Percentiles rank a stretch among this genome's conserved stretches.
Conservation (phyloP, 2,329 filamentous ascomycete genomes). For the Colletotrichum sp. region DNA sequence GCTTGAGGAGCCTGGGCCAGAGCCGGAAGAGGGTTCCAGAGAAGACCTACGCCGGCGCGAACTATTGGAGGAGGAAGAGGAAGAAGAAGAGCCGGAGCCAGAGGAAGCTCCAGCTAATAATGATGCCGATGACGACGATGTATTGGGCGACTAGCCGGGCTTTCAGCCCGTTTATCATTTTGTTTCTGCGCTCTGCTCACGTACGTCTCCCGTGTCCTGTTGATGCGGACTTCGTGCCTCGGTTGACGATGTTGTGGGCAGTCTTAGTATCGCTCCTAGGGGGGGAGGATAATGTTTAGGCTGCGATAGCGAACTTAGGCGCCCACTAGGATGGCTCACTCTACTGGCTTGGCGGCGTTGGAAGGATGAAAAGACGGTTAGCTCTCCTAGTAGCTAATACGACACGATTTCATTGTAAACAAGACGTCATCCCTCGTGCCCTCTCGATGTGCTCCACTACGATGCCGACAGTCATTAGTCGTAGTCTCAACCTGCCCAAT, state of each 20-base stretch:
- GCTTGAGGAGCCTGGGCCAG: conserved; percentile 52
- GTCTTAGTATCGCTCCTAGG: not conserved
- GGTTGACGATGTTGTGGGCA: not conserved
- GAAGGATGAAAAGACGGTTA: conserved; percentile 7
- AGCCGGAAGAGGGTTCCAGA: conserved; percentile 62
- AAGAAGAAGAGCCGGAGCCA: conserved; percentile 43
- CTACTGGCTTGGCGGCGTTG: conserved; percentile 7
- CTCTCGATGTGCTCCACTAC: not conserved
- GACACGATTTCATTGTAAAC: not conserved
- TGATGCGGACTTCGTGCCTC: not conserved
- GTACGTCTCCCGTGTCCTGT: not conserved
- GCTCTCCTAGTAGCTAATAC: conserved; percentile 6
- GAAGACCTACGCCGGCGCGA: conserved; percentile 63
- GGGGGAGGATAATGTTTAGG: not conserved
- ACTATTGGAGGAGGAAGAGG: conserved; percentile 59
- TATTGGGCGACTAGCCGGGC: conserved; percentile 45
- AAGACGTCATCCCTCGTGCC: not conserved
- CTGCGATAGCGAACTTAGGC: conserved; percentile 3
- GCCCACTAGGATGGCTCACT: not conserved
- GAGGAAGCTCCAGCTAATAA: conserved; percentile 23
- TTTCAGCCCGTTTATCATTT: not conserved
- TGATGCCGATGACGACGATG: conserved; percentile 32
- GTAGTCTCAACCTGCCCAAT: not conserved
- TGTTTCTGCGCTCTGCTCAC: conserved; percentile 7
- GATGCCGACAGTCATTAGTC: not conserved